Evolutionary conservation across 2,329 filamentous ascomycete species (phyloP), one percentile per base, ranked within the genome.

Genomic region (Pseudogymnoascus sp.): DNA sequence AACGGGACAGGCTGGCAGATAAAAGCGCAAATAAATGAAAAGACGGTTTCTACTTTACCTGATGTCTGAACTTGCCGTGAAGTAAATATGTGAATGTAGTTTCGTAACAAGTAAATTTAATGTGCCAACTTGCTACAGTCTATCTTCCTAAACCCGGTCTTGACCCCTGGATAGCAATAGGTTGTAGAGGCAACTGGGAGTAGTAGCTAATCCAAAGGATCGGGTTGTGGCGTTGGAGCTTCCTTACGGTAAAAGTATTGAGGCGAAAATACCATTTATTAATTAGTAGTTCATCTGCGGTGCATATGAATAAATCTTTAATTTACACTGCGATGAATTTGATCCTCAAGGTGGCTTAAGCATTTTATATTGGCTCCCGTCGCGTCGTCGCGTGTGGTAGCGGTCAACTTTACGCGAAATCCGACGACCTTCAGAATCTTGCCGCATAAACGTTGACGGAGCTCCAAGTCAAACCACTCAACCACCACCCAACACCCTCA

Each of bases 371-470:
- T 54, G 11, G 20, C 16, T 34, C 25, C 25, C 47, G 47, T 54
- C 47, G 47, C 47, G 47, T 54, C 47, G 47, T 54, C 47, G 47
- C 47, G 47, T 54, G 47, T 34, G 47, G 47, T 20, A 54, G 47
- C 47, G 47, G 47, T 54, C 47, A 54, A 54, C 47, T 54, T 54
- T 54, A 54, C 47, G 47, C 47, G 47, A 54, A 54, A 54, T 54
- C 47, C 28, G 28, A 30, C 43, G 25, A 34, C 47, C 47, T 54
- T 54, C 47, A 54, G 41, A 54, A 25, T 58, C 57, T 58, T 58
- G 57, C 57, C 18, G 32, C 57, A 58, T 58, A 58, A 58, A 22
- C 57, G 32, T 39, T 58, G 57, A 25, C 30, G 28, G 32, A 39
- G 57, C 32, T 58, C 32, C 16, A 37, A 20, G 37, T 58, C 34